These are phyloP conservation scores for Viola odorata DNA, from an alignment of 345 rosid genomes.

Conservation along the genomic window DNA sequence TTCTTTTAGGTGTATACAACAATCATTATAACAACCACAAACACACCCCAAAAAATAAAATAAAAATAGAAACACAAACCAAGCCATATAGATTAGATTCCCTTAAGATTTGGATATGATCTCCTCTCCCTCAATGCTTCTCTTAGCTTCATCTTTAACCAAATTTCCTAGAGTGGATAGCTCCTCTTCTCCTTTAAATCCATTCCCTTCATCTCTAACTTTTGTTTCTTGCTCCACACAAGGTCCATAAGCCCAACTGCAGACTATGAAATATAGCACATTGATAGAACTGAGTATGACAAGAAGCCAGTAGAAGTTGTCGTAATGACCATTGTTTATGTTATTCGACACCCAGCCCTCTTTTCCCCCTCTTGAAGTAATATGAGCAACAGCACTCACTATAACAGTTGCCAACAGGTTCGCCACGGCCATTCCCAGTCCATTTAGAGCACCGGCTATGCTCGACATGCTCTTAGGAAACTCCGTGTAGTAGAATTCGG, in stretches of 20 bases:
- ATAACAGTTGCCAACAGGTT: constrained; percentile 39
- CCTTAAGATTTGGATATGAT: background rate
- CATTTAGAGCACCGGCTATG: constrained; percentile 26
- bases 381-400: constrained; percentile 23
- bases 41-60: background rate
- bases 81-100: background rate
- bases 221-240: constrained; percentile 29
- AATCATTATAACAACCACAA: background rate
- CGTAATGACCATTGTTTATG: constrained; percentile 47
- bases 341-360: constrained; percentile 47
- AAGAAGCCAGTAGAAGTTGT: constrained; percentile 47
- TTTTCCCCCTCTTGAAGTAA: constrained; percentile 21
- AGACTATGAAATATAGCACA: constrained; percentile 49
- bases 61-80: background rate
- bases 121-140: constrained; percentile 9
- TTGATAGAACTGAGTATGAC: constrained; percentile 36
- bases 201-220: constrained; percentile 31
- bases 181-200: constrained; percentile 18
- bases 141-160: constrained; percentile 19
- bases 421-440: constrained; percentile 26
- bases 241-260: constrained; percentile 79
- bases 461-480: constrained; percentile 53
- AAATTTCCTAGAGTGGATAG: background rate
- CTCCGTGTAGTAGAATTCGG: constrained; percentile 46
- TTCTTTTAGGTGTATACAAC: background rate